Evolutionary conservation across 306 rosid genomes (phyloP).

Genomic region (Cicer yamashitae): DNA sequence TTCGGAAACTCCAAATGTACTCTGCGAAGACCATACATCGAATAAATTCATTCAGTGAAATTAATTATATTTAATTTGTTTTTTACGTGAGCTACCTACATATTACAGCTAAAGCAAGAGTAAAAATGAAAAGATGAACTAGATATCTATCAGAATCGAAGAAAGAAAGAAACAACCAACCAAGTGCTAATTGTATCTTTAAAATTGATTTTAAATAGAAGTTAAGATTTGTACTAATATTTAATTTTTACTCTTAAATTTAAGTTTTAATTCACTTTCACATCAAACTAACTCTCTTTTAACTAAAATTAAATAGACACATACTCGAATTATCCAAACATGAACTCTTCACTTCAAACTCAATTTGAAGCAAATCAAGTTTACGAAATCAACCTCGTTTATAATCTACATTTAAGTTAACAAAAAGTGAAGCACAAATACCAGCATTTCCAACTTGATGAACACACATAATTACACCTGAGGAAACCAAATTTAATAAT

Average conservation of each 20-base stretch:
- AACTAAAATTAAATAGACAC: too few species aligned
- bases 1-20: slow-evolving; percentile 86
- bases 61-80: neutral
- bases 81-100: neutral
- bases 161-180: neutral
- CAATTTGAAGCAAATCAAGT: neutral
- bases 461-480: neutral
- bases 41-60: slow-evolving; percentile 11
- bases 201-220: too few species aligned
- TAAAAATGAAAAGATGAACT: neutral
- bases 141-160: neutral
- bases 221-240: too few species aligned
- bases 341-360: neutral
- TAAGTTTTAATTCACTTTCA: too few species aligned
- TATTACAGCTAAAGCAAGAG: slow-evolving; percentile 22
- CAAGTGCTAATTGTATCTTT: too few species aligned
- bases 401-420: neutral
- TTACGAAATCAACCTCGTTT: neutral
- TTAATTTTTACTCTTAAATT: too few species aligned
- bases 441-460: neutral
- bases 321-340: neutral
- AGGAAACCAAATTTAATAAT: neutral
- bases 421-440: neutral
- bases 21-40: slow-evolving; percentile 50
- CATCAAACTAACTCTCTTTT: too few species aligned